Conservation (phyloP, 139 green algal genomes). For the Zygnema circumcarinatum region DNA sequence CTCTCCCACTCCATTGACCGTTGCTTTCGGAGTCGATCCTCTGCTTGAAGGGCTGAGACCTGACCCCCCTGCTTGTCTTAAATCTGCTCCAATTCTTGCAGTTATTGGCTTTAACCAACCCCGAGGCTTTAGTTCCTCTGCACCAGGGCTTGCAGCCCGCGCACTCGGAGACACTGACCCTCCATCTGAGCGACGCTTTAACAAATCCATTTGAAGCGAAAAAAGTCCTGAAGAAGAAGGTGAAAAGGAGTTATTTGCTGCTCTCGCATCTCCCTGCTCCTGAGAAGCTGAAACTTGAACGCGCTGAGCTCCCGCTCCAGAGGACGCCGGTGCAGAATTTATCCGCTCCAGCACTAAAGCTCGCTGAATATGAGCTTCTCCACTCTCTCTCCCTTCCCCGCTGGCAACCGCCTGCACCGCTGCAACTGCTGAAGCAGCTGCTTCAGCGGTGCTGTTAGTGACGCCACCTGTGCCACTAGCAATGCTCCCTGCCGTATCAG, state of each 20-base stretch:
- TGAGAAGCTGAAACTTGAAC: background rate
- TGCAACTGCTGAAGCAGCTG: background rate
- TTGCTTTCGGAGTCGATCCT: background rate
- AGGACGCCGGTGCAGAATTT: background rate
- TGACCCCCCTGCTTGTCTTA: background rate
- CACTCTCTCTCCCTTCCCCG: background rate
- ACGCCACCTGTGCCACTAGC: background rate
- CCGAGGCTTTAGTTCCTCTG: background rate
- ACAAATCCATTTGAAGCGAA: background rate
- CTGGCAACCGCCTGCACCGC: background rate
- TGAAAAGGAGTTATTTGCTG: background rate
- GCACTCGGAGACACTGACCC: background rate
- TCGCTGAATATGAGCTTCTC: background rate
- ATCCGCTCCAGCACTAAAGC: background rate
- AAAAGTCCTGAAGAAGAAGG: background rate
- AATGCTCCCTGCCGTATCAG: background rate
- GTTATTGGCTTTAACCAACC: background rate
- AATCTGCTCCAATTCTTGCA: background rate
- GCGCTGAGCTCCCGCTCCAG: background rate
- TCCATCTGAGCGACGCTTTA: background rate
- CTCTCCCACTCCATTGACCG: too few relatives aligned
- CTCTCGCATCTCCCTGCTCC: too few relatives aligned
- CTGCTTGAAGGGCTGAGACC: background rate
- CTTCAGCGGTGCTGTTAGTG: background rate
- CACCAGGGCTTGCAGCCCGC: too few relatives aligned